phyloP scores from a whole-genome alignment of 805 yeast genomes.

The Saccharomycodes ludwigii region DNA sequence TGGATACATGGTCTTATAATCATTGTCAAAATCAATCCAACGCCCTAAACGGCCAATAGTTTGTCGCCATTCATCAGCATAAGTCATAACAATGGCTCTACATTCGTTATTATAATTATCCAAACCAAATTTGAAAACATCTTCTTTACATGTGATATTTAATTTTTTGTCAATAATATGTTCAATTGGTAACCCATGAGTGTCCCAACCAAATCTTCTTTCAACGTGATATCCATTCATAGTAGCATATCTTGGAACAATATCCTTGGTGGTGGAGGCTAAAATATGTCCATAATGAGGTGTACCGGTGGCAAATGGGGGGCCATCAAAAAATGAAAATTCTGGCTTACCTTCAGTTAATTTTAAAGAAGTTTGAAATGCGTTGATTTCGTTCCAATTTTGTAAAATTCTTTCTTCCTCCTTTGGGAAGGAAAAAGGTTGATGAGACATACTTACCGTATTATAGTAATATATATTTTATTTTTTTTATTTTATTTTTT shows the following conservation, averaged over 20 bases:
- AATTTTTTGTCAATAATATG: constrained; percentile 97
- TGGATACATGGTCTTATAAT: constrained; percentile 93
- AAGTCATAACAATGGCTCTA: constrained; percentile 94
- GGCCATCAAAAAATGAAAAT: constrained; percentile 95
- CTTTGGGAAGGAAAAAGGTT: constrained; percentile 60
- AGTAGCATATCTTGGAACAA: constrained; percentile 93
- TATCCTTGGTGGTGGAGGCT: constrained; percentile 94
- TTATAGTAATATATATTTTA: no score
- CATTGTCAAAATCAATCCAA: constrained; percentile 99
- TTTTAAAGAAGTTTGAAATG: constrained; percentile 80
- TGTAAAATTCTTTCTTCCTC: constrained; percentile 79
- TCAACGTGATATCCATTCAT: constrained; percentile 96
- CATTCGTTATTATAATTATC: constrained; percentile 91
- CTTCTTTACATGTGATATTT: constrained; percentile 86
- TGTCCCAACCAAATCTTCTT: constrained; percentile 99
- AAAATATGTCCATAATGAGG: constrained; percentile 98
- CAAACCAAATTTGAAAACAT: constrained; percentile 88
- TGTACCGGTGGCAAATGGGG: constrained; percentile 98
- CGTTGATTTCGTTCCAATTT: constrained; percentile 84
- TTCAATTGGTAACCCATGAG: constrained; percentile 97
- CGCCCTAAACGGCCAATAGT: constrained; percentile 93
- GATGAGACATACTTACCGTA: constrained; percentile 5
- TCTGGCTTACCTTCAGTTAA: constrained; percentile 76
- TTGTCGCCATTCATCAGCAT: constrained; percentile 87
- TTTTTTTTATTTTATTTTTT: no score